Conservation (phyloP, 2,329 filamentous ascomycete species). For the Cytospora piceicola region DNA sequence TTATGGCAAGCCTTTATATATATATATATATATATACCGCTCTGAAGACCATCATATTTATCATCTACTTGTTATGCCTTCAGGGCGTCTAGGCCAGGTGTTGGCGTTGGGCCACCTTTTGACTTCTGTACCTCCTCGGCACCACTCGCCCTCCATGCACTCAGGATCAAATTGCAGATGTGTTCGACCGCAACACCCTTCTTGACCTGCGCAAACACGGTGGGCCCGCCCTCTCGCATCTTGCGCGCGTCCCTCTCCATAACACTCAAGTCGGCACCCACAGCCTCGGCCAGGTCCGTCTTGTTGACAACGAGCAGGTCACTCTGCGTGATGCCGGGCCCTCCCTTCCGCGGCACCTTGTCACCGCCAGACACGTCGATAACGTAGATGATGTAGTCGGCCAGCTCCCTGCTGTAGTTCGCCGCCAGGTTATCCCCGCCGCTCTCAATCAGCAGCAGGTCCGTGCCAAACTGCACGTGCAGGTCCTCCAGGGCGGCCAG, state of each 20-base stretch:
- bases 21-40: background rate
- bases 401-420: constrained; percentile 93
- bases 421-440: constrained; percentile 96
- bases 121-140: constrained; percentile 65
- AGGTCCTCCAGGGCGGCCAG: constrained; percentile 89
- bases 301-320: constrained; percentile 96
- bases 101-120: constrained; percentile 61
- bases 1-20: constrained; percentile 3
- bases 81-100: constrained; percentile 54
- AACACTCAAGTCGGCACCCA: constrained; percentile 86
- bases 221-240: constrained; percentile 94
- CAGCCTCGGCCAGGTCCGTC: constrained; percentile 87
- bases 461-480: constrained; percentile 76
- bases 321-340: constrained; percentile 94
- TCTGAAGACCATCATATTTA: background rate
- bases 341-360: constrained; percentile 94
- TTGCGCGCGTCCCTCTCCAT: constrained; percentile 95
- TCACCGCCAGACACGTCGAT: constrained; percentile 97
- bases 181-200: constrained; percentile 81
- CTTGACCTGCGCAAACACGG: constrained; percentile 98
- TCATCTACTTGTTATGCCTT: background rate
- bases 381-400: constrained; percentile 98
- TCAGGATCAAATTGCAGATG: constrained; percentile 85
- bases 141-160: constrained; percentile 90
- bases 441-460: constrained; percentile 90